phyloP scores from a whole-genome alignment of 345 rosid species.

The Pugionium dolabratum region DNA sequence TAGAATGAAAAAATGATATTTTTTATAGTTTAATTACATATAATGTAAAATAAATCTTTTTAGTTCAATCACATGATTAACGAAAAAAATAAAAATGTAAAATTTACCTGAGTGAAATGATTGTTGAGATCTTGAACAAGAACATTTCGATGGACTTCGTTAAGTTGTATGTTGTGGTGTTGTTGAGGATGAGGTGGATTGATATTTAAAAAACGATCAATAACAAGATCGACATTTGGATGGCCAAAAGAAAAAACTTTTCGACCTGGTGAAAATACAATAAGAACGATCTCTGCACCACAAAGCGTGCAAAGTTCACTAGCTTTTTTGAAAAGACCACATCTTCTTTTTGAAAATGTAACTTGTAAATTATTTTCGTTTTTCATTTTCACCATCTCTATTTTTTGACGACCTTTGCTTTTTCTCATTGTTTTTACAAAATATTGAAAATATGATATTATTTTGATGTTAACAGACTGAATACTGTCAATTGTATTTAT shows the following conservation, averaged over 20 bases:
- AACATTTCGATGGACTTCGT: slow-evolving; percentile 48
- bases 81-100: neutral
- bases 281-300: slow-evolving; percentile 18
- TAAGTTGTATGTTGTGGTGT: slow-evolving; percentile 14
- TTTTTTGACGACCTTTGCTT: too few relatives aligned
- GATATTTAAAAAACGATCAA: slow-evolving; percentile 40
- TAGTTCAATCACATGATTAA: neutral
- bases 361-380: neutral
- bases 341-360: slow-evolving; percentile 37
- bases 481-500: slow-evolving; percentile 20
- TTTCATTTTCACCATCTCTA: too few relatives aligned
- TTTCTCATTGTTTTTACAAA: too few relatives aligned
- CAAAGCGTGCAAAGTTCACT: slow-evolving; percentile 36
- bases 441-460: neutral
- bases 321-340: slow-evolving; percentile 37
- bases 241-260: slow-evolving; percentile 67
- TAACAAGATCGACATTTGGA: slow-evolving; percentile 45
- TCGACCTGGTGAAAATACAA: slow-evolving; percentile 33
- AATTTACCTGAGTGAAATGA: slow-evolving; percentile 45
- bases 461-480: neutral
- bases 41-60: neutral
- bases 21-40: too few relatives aligned
- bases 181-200: slow-evolving; percentile 10
- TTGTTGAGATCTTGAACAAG: slow-evolving; percentile 51
- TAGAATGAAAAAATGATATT: too few relatives aligned